Conservation (phyloP, 129 eudicot species). For the Pulicaria dysenterica region DNA sequence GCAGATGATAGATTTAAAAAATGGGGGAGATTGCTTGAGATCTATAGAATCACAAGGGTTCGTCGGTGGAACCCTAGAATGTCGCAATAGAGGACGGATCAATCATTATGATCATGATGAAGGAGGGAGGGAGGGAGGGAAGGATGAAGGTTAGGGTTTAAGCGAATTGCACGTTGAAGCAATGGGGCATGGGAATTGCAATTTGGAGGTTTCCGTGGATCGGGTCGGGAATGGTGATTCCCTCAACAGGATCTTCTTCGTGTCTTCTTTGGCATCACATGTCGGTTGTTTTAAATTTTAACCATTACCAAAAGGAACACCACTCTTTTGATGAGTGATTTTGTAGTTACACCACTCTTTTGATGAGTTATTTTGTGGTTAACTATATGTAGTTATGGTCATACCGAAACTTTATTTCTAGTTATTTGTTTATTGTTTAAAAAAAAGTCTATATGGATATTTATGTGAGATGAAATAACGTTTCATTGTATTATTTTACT, state of each 20-base stretch:
- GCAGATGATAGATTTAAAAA: constrained; percentile 15
- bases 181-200: background rate
- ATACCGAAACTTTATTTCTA: too few species aligned
- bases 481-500: too few species aligned
- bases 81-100: constrained; percentile 80
- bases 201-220: constrained; percentile 41
- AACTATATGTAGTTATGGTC: too few species aligned
- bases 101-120: constrained; percentile 34
- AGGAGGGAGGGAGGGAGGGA: constrained; percentile 14
- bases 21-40: constrained; percentile 32
- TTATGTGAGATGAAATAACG: too few species aligned
- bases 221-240: constrained; percentile 34
- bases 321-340: background rate
- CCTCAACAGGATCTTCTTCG: background rate
- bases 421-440: too few species aligned
- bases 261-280: background rate
- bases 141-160: constrained; percentile 32
- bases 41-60: constrained; percentile 37
- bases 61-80: constrained; percentile 69
- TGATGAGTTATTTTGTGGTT: background rate
- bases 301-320: background rate
- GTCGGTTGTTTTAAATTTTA: background rate
- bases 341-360: too few species aligned
- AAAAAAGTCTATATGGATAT: too few species aligned
- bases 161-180: constrained; percentile 32